Conservation (phyloP, 2,329 filamentous ascomycete species). For the Penicillium sp. region DNA sequence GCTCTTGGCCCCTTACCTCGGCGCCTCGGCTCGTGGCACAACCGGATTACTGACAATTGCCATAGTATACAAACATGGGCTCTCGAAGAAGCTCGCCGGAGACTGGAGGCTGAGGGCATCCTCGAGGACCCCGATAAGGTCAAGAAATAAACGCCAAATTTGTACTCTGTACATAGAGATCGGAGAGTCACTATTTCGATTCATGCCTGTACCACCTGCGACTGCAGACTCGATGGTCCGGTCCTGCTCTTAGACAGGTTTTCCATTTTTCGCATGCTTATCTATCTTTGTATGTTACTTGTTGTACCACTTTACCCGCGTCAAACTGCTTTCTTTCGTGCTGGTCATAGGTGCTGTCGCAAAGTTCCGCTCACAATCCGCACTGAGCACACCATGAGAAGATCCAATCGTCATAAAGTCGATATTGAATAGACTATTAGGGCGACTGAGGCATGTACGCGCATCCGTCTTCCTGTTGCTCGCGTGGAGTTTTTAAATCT, state of each 20-base stretch:
- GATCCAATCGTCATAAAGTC: not conserved
- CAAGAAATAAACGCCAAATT: constrained; percentile 45
- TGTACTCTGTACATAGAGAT: constrained; percentile 44
- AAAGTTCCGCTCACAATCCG: constrained; percentile 15
- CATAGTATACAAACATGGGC: constrained; percentile 97
- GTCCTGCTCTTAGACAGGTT: constrained; percentile 36
- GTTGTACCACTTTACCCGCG: constrained; percentile 23
- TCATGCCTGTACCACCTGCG: constrained; percentile 30
- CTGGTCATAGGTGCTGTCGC: constrained; percentile 19
- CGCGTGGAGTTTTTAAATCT: constrained; percentile 25
- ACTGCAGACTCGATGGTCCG: constrained; percentile 31
- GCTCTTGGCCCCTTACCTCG: not conserved
- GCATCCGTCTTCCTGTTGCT: not conserved
- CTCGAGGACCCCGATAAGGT: constrained; percentile 68
- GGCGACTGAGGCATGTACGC: not conserved
- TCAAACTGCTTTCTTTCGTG: constrained; percentile 20
- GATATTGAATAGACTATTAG: not conserved
- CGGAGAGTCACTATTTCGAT: constrained; percentile 31
- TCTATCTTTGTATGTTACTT: constrained; percentile 28
- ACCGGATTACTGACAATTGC: constrained; percentile 19
- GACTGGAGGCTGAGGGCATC: constrained; percentile 94
- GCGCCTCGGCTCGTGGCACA: not conserved
- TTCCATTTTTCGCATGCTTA: constrained; percentile 26
- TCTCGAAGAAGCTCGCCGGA: constrained; percentile 88
- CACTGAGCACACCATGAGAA: not conserved